Base-by-base conservation (phyloP, 257 asterid species). In the Solanum neorickii region DNA sequence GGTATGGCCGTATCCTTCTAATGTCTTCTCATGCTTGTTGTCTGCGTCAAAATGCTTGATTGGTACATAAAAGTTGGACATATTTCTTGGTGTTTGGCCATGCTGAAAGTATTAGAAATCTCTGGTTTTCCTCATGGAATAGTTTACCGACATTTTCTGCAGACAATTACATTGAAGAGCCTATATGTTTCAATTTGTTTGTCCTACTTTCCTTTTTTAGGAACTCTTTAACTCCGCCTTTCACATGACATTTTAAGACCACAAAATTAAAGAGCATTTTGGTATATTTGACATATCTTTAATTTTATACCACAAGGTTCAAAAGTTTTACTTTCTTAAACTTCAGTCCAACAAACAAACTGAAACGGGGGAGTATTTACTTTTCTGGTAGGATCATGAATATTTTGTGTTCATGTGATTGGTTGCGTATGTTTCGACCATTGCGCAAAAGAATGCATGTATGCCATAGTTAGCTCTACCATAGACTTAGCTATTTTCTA, bases 1-100 rank as follows among this genome's bases (percentile, higher is more conserved):
- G 98, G 99, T 97, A 89, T 44, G 31, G 29, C 29, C 44, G 3
- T 6, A 29, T 47, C 66, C 85, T 80, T 29, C 68, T 80, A 80
- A 49, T 80, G 68, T 80, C 29, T 80, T 37, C 85, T 47, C 85
- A 80, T 29, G 29, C 14, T 46, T 78, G 27, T 78, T 15, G 68
- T 46, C 9, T 80, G 68, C 25, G 21, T 80, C 84, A 10, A 78
- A 78, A 27, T 47, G 66, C 84, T 27, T 80, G 42, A 80, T 15
- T 18, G 1, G 84, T 46, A n/a, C 84, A 46, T 25, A 14, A 46
- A 33, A n/a, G 62, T 44, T 77, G 84, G 62, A 25, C 39, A 25
- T 77, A 59, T 77, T 77, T 44, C 66, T 46, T 78, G 65, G 25
- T 46, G 65, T 78, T 14, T 14, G 37, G 41, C 41, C 33, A 15